A percentile compares a stretch with the other conserved stretches of the same genome.
phyloP scores from a whole-genome alignment of 2,329 filamentous ascomycete genomes.

The Fusarium illudens region DNA sequence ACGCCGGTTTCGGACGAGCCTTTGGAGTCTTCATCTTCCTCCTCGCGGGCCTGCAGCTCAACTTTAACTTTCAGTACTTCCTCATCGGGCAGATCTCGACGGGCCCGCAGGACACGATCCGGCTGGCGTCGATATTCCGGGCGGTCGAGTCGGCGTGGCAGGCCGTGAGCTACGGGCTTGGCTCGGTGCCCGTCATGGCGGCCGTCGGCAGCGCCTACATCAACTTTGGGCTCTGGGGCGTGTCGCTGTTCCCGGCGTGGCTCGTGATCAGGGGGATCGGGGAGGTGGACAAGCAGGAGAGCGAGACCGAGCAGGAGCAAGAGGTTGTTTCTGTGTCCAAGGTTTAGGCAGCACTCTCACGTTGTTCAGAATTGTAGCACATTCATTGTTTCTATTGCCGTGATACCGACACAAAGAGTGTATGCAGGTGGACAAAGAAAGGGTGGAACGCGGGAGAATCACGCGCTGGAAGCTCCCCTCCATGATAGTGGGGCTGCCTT shows the following conservation, averaged over 20 bases:
- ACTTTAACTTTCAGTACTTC: neutral
- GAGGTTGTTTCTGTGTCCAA: neutral
- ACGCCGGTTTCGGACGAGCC: neutral
- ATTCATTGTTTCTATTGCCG: neutral
- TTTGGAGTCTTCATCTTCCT: neutral
- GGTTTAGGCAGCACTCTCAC: neutral
- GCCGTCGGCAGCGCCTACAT: neutral
- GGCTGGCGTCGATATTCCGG: neutral
- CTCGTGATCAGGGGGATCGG: neutral
- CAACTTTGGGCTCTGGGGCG: neutral
- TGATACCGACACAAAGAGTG: neutral
- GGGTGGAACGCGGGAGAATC: neutral
- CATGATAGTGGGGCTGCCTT: neutral
- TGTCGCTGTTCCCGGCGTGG: neutral
- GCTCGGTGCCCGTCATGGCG: neutral
- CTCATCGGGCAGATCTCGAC: neutral
- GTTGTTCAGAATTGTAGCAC: neutral
- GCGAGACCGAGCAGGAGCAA: neutral
- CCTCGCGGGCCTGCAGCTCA: neutral
- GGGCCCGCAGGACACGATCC: neutral
- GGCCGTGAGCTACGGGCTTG: neutral
- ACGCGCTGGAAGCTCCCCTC: neutral
- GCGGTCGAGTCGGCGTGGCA: neutral
- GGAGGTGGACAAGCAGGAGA: neutral
- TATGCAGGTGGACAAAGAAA: neutral